Base-by-base conservation (phyloP, 495 filamentous ascomycete genomes). In the Aspergillus biplanus region DNA sequence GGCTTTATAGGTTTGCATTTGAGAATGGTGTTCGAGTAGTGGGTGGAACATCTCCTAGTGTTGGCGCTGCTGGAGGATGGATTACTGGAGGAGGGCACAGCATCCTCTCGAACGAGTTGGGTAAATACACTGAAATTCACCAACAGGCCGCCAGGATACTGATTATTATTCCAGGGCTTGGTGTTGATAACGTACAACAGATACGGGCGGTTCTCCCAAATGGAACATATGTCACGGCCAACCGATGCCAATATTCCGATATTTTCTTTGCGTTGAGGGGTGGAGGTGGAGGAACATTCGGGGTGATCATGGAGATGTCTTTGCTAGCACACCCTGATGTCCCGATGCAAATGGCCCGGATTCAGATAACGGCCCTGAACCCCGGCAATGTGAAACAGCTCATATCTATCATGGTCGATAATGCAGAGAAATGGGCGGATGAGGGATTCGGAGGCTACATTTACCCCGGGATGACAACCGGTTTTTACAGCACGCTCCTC, bases 281-380 rank as follows among this genome's bases (percentile, higher is more conserved):
- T 21, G 85, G 85, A 5, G 85, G 85, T 13, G 84, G 84, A 7
- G 79, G 82, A 15, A 84, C 80, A 18, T 86, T 83, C 61, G 84
- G 82, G 9, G 74, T 86, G 16, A 76, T 85, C 18, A 69, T 84
- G 6, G 77, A 77, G 48, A 72, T 71, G 56, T 81, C 80, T 2
- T 69, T 78, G 56, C 75, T 74, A 18, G 81, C 79, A 27, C 65
- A 74, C 47, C 69, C 69, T 27, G 63, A 64, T 34, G 65, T 74
- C 52, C 67, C 67, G 18, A 59, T 76, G 31, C 66, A 70, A 13
- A 65, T 73, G 2, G 74, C 73, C 13, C 73, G 73, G 49, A 72
- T 79, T 55, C 74, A 66, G 34, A 70, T 81, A 35, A 50, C 77
- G 47, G 56, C 66, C n/a, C 58, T 69, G 12, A 70, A 68, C 6